A percentile compares a stretch with the other conserved stretches of the same genome.
Conservation (phyloP, 495 filamentous ascomycete genomes). For the Cetradonia linearis region DNA sequence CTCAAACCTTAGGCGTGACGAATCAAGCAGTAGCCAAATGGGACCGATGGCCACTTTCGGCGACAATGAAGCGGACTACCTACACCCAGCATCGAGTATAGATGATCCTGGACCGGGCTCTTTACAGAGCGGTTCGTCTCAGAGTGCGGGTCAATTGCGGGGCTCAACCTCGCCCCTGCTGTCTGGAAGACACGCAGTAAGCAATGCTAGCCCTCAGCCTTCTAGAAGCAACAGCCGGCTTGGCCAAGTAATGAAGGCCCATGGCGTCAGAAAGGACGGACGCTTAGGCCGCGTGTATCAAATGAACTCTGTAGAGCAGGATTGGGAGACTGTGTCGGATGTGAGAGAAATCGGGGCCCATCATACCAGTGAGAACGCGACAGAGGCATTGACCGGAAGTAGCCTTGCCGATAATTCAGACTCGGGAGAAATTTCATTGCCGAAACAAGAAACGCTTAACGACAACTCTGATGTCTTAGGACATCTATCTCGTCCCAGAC, state of each 20-base stretch:
- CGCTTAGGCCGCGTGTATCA: slow-evolving; percentile 9
- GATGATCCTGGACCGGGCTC: slow-evolving; percentile 14
- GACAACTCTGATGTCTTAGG: not conserved
- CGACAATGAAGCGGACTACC: not conserved
- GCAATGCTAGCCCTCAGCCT: no score
- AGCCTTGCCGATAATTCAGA: slow-evolving; percentile 21
- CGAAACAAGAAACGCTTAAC: slow-evolving; percentile 2
- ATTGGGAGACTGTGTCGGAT: slow-evolving; percentile 22
- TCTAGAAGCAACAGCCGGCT: slow-evolving; percentile 11
- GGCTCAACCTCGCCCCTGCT: slow-evolving; percentile 19
- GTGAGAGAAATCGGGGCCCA: not conserved
- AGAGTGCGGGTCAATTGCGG: slow-evolving; percentile 1
- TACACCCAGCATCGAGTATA: not conserved
- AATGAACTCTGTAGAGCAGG: slow-evolving; percentile 11
- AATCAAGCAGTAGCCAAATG: not conserved
- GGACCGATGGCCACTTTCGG: not conserved
- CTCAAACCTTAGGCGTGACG: not conserved
- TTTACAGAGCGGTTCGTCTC: slow-evolving; percentile 15
- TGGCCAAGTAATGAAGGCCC: slow-evolving; percentile 1
- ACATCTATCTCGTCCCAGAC: slow-evolving; percentile 19
- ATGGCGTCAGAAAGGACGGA: slow-evolving; percentile 8
- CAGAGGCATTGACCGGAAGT: slow-evolving; percentile 15
- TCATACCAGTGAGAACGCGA: not conserved
- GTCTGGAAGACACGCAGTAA: not conserved
- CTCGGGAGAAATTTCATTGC: slow-evolving; percentile 8